Evolutionary conservation across 345 rosid genomes (phyloP).

Genomic region (Balakata baccata): DNA sequence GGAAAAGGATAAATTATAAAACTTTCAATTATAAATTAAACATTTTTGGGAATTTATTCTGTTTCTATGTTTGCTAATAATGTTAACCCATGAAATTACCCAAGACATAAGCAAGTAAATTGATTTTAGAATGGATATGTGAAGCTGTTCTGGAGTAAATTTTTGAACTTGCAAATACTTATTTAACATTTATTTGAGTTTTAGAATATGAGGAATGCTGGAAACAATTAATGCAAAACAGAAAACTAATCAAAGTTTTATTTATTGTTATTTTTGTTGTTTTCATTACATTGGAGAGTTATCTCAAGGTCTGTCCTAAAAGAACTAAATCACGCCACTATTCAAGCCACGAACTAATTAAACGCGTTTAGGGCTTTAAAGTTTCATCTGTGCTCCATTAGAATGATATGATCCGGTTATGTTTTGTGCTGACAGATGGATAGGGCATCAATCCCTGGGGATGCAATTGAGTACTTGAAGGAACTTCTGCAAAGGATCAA

Average conservation of each 20-base stretch:
- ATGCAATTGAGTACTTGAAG: constrained; percentile 92
- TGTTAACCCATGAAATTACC: no score
- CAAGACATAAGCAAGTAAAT: no score
- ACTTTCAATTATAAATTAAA: background rate
- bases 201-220: no score
- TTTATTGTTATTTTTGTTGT: background rate
- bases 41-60: no score
- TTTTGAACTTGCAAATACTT: background rate
- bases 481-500: constrained; percentile 95
- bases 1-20: no score
- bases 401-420: constrained; percentile 1
- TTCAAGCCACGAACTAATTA: background rate
- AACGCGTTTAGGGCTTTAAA: background rate
- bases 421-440: constrained; percentile 67
- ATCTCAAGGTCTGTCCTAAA: background rate
- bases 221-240: no score
- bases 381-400: background rate
- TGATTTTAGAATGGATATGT: background rate
- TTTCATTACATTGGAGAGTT: no score
- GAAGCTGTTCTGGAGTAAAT: background rate
- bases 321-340: no score
- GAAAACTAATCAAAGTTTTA: no score
- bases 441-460: constrained; percentile 96
- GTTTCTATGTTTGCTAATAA: no score
- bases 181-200: no score